These are phyloP conservation scores for Artemisia argyi DNA, from an alignment of 129 eudicot species.

Conservation along the genomic window DNA sequence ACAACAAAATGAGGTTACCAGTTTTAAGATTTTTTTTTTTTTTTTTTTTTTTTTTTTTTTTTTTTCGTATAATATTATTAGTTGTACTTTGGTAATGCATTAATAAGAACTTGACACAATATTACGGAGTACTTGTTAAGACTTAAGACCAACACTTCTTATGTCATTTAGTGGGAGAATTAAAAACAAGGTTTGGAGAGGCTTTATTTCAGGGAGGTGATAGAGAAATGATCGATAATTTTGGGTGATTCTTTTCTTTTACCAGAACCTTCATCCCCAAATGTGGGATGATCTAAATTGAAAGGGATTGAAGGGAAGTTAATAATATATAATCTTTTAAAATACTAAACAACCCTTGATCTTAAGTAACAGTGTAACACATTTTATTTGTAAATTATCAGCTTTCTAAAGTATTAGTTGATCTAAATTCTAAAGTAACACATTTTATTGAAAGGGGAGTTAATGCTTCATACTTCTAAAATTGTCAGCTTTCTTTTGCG, in stretches of 20 bases:
- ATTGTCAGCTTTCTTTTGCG: neutral
- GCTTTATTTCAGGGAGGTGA: too few relatives aligned
- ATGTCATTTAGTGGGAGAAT: neutral
- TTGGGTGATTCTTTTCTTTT: neutral
- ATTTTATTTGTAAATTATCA: too few relatives aligned
- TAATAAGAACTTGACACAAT: constrained; percentile 1
- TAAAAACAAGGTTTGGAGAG: too few relatives aligned
- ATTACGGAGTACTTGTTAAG: neutral
- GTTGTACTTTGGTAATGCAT: neutral
- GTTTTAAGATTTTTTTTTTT: constrained; percentile 3
- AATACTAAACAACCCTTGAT: too few relatives aligned
- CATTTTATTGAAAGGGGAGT: too few relatives aligned
- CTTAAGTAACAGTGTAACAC: too few relatives aligned
- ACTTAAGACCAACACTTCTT: neutral
- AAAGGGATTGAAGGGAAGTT: neutral
- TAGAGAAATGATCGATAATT: neutral
- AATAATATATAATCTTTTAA: neutral
- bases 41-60: neutral
- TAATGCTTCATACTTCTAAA: too few relatives aligned
- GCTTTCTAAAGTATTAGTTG: too few relatives aligned
- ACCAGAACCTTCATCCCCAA: neutral
- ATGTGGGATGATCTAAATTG: neutral
- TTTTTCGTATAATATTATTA: neutral
- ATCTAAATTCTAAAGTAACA: too few relatives aligned
- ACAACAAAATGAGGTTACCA: constrained; percentile 50